Conservation (phyloP, 768 basidiomycete species). For the Pulveroboletus sp. region DNA sequence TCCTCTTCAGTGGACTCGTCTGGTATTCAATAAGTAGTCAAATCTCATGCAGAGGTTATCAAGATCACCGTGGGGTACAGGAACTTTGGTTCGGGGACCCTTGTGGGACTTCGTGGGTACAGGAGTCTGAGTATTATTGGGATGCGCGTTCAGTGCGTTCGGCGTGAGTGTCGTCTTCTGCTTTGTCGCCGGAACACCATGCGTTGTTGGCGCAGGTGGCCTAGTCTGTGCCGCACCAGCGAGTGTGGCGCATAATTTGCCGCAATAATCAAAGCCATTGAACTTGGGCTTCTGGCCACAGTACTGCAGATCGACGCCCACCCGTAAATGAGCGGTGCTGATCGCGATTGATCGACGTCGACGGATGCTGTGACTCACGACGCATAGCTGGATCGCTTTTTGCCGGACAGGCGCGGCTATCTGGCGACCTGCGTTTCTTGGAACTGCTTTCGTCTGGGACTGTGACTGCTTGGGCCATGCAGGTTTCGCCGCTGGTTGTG, state of each 20-base stretch:
- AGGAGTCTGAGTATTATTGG: constrained; percentile 2
- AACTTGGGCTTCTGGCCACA: constrained; percentile 63
- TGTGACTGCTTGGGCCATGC: constrained; percentile 12
- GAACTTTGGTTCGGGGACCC: constrained; percentile 8
- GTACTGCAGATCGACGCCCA: constrained; percentile 26
- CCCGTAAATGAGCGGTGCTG: constrained; percentile 16
- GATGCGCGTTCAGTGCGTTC: constrained; percentile 7
- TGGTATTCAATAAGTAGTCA: constrained; percentile 9
- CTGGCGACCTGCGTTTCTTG: constrained; percentile 11
- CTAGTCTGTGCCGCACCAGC: constrained; percentile 32
- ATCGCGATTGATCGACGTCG: constrained; percentile 27
- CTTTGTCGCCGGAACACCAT: constrained; percentile 14
- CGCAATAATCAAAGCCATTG: constrained; percentile 56
- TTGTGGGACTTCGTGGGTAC: constrained; percentile 13
- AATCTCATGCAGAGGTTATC: constrained; percentile 6
- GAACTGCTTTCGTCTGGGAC: constrained; percentile 7
- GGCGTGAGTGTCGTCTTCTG: constrained; percentile 15
- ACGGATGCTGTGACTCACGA: constrained; percentile 21
- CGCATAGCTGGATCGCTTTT: constrained; percentile 23
- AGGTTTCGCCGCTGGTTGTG: constrained; percentile 33
- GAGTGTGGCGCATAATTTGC: constrained; percentile 57
- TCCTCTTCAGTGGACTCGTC: constrained; percentile 25
- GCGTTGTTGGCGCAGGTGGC: constrained; percentile 9
- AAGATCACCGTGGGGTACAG: constrained; percentile 19
- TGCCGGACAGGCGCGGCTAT: constrained; percentile 12